phyloP scores from a whole-genome alignment of 139 green algal genomes.

The Chlorella sp. region DNA sequence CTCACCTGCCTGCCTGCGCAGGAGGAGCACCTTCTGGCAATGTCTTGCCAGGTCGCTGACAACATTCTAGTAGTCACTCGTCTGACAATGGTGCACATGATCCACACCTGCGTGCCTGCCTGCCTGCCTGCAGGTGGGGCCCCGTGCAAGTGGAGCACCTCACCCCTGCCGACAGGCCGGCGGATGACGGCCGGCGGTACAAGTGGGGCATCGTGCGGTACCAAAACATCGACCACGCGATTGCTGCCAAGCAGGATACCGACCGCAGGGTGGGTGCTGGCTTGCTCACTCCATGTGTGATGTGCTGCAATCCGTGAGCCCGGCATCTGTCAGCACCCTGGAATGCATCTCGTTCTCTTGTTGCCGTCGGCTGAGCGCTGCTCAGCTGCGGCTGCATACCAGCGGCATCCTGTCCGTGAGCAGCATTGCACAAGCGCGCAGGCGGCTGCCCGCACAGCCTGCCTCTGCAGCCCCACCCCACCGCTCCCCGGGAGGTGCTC shows the following conservation, averaged over 20 bases:
- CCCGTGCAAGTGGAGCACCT: not conserved
- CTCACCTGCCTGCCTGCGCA: no score
- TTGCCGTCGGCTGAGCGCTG: no score
- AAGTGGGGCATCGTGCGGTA: constrained; percentile 4
- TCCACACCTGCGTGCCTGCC: no score
- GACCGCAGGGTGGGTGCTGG: not conserved
- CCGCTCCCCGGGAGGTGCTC: no score
- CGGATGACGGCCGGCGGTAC: not conserved
- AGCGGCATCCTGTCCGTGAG: no score
- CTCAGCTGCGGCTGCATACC: no score
- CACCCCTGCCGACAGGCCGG: not conserved
- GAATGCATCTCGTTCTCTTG: not conserved
- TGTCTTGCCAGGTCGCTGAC: no score
- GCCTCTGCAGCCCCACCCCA: no score
- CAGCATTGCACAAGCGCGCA: no score
- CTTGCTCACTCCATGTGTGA: not conserved
- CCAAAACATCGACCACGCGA: not conserved
- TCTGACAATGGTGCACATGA: no score
- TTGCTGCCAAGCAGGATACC: not conserved
- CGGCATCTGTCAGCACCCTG: not conserved
- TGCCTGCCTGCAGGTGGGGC: not conserved
- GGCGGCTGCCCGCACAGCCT: no score
- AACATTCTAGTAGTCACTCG: no score
- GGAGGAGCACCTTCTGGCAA: not conserved
- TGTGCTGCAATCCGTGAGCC: not conserved